These are phyloP conservation scores for Datura wrightii DNA, from an alignment of 257 asterid genomes.

Conservation along the genomic window DNA sequence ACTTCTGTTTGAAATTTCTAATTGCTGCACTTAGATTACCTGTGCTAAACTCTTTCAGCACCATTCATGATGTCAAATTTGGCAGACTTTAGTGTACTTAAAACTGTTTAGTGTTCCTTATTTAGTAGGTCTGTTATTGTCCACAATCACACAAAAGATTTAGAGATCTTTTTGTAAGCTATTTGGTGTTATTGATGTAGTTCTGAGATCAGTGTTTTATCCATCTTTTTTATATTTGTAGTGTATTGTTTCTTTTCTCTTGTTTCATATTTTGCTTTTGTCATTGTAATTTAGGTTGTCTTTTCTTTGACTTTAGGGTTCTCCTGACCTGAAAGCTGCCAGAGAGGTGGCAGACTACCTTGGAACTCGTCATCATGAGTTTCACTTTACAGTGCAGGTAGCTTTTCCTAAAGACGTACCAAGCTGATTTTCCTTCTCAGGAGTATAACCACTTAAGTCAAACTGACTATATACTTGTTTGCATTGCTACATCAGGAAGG, in stretches of 20 bases:
- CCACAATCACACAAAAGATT: background rate
- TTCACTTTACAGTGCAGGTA: slow-evolving; percentile 96
- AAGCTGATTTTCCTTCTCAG: slow-evolving; percentile 19
- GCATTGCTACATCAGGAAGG: slow-evolving; percentile 74
- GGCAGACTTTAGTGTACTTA: background rate
- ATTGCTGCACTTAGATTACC: slow-evolving; percentile 1
- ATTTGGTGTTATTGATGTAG: background rate
- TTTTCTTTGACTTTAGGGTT: slow-evolving; percentile 60
- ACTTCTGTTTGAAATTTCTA: background rate
- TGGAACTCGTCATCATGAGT: slow-evolving; percentile 96
- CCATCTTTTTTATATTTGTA: background rate
- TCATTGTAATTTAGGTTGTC: background rate
- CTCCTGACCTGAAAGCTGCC: slow-evolving; percentile 97
- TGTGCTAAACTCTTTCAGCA: background rate
- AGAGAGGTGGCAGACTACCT: slow-evolving; percentile 96
- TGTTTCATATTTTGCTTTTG: background rate
- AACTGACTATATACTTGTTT: background rate
- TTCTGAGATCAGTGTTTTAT: slow-evolving; percentile 5
- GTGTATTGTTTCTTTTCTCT: background rate
- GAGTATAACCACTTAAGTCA: slow-evolving; percentile 26
- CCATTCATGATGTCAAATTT: background rate
- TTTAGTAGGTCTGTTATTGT: background rate
- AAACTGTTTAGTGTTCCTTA: background rate
- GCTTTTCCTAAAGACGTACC: background rate
- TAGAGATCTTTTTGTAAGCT: background rate